These are phyloP conservation scores for Geranium rotundifolium DNA, from an alignment of 345 rosid genomes.

Conservation along the genomic window DNA sequence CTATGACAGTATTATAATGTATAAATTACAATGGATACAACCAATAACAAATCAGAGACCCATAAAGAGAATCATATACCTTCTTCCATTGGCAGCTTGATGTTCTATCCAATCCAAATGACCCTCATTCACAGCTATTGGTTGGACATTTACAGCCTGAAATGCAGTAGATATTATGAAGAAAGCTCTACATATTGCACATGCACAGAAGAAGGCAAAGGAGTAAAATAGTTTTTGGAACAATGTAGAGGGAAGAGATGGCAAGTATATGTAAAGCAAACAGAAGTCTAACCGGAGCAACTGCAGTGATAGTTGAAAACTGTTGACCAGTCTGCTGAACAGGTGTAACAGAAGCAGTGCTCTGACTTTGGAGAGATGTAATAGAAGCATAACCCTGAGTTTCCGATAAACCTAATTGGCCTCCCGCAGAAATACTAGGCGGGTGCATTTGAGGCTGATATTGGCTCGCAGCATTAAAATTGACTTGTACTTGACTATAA, in stretches of 20 bases:
- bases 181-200: slow-evolving; percentile 2
- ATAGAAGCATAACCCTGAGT: neutral
- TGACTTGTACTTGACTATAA: slow-evolving; percentile 35
- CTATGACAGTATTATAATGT: neutral
- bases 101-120: slow-evolving; percentile 82
- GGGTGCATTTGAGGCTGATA: slow-evolving; percentile 49
- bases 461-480: slow-evolving; percentile 27
- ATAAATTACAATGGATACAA: no score
- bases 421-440: slow-evolving; percentile 41
- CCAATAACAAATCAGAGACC: neutral
- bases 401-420: slow-evolving; percentile 29
- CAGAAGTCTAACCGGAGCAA: slow-evolving; percentile 25
- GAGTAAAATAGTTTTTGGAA: neutral
- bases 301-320: slow-evolving; percentile 24
- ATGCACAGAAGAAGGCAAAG: slow-evolving; percentile 3
- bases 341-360: slow-evolving; percentile 24
- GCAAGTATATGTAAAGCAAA: slow-evolving; percentile 2
- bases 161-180: slow-evolving; percentile 1
- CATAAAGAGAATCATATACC: slow-evolving; percentile 26
- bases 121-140: slow-evolving; percentile 29
- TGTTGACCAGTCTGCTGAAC: slow-evolving; percentile 37
- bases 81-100: slow-evolving; percentile 67
- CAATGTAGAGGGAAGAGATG: neutral
- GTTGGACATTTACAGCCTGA: slow-evolving; percentile 31
- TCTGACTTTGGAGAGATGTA: slow-evolving; percentile 16